phyloP scores from a whole-genome alignment of 2,329 filamentous ascomycete genomes.

The Colletotrichum agaves region DNA sequence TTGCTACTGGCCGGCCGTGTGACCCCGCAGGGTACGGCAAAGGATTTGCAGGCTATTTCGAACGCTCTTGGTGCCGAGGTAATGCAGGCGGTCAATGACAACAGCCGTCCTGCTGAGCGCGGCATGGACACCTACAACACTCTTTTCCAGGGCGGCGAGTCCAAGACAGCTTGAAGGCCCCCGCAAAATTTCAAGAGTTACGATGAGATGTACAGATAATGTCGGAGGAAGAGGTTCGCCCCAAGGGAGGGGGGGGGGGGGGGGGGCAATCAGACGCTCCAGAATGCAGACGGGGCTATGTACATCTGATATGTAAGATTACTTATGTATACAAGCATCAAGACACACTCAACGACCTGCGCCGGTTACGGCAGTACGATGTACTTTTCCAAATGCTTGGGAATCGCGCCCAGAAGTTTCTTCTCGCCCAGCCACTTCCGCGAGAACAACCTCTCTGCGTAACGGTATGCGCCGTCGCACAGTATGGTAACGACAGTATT shows the following conservation, averaged over 20 bases:
- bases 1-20: constrained; percentile 57
- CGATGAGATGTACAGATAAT: background rate
- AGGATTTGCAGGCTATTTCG: constrained; percentile 53
- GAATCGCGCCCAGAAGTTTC: constrained; percentile 83
- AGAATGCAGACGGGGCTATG: constrained; percentile 29
- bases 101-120: constrained; percentile 16
- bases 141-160: constrained; percentile 9
- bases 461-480: constrained; percentile 96
- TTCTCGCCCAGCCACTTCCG: constrained; percentile 90
- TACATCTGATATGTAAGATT: constrained; percentile 39
- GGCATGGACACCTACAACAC: constrained; percentile 41
- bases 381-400: constrained; percentile 88
- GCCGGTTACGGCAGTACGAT: constrained; percentile 80
- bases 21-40: constrained; percentile 49
- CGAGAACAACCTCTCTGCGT: constrained; percentile 93
- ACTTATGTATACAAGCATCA: constrained; percentile 38
- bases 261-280: constrained; percentile 19
- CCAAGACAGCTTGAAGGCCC: background rate
- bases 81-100: constrained; percentile 43
- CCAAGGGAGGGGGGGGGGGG: background rate
- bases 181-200: background rate
- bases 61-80: constrained; percentile 51
- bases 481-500: constrained; percentile 93
- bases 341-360: constrained; percentile 14
- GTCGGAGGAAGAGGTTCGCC: background rate